Evolutionary conservation across 1,139 yeast genomes (phyloP), one percentile per base, ranked within the genome.

Genomic region (Hemisphaericaspora xylofermentans): DNA sequence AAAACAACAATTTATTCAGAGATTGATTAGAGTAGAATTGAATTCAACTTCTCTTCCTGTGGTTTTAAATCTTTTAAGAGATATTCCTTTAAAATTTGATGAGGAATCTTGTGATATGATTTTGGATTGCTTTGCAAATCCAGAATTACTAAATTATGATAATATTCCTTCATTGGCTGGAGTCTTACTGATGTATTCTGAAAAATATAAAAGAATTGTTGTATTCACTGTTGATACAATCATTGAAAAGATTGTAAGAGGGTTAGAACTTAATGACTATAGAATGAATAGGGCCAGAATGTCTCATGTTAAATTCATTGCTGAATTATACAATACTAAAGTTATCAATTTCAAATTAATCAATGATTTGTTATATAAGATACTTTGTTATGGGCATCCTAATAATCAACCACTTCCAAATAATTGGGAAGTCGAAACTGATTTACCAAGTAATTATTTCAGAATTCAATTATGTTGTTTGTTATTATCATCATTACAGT

Each of bases 371-470:
- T 51, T 83, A n/a, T 84, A 76, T 57, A 73, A 74, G 47, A 71
- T 87, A 12, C 44, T 88, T 3, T 78, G 83, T 28, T 78, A 67
- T 58, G 96, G 96, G 0, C 84, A 88, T 62, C 76, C 79, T 0
- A 71, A 74, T 43, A 82, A 80, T 42, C 77, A 74, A 46, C 91
- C 94, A 1, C 65, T 66, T 15, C 82, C 82, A 0, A 61, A 63
- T 17, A 60, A 57, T 22, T 48, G 58, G 27, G 62, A 69, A 16
- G 71, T 70, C 14, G 54, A 48, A n/a, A 42, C 74, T 17, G 97
- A 89, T 61, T 66, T 67, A 9, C 82, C 84, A 0, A 75, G 80
- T 52, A 83, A 87, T 51, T 86, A 82, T 54, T 88, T 88, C 59
- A 72, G 96, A 45, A 67, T 88, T 24, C 80, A 82, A 36, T 60